phyloP scores from a whole-genome alignment of 306 rosid genomes.

The Hippophae tibetana region DNA sequence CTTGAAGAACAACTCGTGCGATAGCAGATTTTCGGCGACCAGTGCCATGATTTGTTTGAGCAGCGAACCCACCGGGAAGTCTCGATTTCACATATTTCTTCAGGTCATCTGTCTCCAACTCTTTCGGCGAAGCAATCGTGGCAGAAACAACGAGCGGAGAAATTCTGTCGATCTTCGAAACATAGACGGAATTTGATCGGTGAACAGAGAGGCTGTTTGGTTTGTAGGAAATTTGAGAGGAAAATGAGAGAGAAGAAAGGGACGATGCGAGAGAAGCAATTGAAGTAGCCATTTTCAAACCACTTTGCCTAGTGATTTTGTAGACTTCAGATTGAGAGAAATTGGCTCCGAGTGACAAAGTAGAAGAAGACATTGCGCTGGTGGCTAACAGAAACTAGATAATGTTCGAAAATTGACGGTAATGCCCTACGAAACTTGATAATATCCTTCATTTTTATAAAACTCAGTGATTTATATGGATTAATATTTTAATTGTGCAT shows the following conservation, averaged over 20 bases:
- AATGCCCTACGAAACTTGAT: neutral
- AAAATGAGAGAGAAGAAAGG: conserved; percentile 74
- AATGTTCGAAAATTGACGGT: conserved; percentile 5
- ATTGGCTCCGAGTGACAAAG: too few relatives aligned
- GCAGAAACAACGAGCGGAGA: conserved; percentile 45
- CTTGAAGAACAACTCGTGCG: neutral
- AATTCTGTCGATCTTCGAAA: conserved; percentile 16
- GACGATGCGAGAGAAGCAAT: conserved; percentile 41
- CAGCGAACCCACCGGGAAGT: conserved; percentile 95
- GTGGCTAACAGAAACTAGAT: too few relatives aligned
- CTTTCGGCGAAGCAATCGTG: conserved; percentile 37
- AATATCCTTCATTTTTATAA: too few relatives aligned
- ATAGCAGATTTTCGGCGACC: neutral
- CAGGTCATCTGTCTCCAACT: conserved; percentile 51
- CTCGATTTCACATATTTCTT: conserved; percentile 58
- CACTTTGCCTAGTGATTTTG: neutral
- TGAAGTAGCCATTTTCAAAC: too few relatives aligned
- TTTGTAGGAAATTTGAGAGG: conserved; percentile 51
- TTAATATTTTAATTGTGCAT: too few relatives aligned
- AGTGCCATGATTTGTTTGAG: conserved; percentile 5
- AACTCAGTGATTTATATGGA: too few relatives aligned
- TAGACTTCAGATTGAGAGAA: neutral
- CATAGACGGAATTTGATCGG: conserved; percentile 25
- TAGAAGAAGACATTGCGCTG: too few relatives aligned
- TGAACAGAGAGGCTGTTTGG: conserved; percentile 28